phyloP scores from a whole-genome alignment of 108 stramenopile species.

The Nitzschia sp. region DNA sequence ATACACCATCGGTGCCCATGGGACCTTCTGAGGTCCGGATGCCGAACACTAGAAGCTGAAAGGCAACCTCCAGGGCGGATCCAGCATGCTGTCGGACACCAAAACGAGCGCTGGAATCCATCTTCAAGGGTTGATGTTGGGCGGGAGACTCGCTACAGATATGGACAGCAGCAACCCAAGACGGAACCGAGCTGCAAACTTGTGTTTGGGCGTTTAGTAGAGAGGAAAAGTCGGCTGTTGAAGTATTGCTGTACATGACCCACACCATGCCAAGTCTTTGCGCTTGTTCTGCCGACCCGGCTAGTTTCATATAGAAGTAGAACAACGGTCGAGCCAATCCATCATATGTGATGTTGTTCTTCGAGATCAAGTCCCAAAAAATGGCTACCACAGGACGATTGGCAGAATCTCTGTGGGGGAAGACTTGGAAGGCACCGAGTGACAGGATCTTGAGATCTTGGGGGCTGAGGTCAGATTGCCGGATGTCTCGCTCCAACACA shows the following conservation, averaged over 20 bases:
- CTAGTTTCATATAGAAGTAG: not conserved
- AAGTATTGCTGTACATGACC: not conserved
- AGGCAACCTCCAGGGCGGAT: not conserved
- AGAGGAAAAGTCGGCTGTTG: not conserved
- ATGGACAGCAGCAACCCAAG: not conserved
- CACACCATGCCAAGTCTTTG: not conserved
- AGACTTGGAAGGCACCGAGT: not conserved
- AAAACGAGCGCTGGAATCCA: not conserved
- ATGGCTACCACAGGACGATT: not conserved
- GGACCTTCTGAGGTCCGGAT: slow-evolving; percentile 12
- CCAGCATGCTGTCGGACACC: slow-evolving; percentile 14
- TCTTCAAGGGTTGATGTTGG: not conserved
- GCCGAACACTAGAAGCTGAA: slow-evolving; percentile 28
- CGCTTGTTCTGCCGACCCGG: not conserved
- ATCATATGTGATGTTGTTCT: not conserved
- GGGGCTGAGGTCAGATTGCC: not conserved
- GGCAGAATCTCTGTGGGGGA: slow-evolving; percentile 3
- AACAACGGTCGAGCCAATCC: not conserved
- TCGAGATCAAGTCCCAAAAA: not conserved
- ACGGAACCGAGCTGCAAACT: not conserved
- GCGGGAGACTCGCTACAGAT: not conserved
- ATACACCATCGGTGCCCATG: slow-evolving; percentile 4
- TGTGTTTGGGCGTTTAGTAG: not conserved
- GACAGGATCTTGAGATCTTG: not conserved
- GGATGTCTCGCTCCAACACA: slow-evolving; percentile 9